Conservation (phyloP, 306 rosid genomes). For the barrel medic (Medicago truncatula) region DNA sequence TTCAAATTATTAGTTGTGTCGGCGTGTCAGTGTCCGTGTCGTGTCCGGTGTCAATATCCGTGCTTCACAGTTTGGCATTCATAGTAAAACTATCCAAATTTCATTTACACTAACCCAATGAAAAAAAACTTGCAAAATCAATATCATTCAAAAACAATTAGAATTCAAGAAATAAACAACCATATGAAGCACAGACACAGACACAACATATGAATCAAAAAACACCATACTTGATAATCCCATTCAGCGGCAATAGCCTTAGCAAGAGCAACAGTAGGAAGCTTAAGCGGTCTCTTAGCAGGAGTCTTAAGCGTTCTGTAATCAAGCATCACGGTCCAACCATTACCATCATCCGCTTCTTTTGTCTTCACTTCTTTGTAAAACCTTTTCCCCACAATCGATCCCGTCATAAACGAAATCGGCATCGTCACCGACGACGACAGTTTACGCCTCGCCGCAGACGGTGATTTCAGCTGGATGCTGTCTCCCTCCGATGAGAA, state of each 20-base stretch:
- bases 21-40: too few relatives aligned
- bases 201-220: background rate
- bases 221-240: slow-evolving; percentile 78
- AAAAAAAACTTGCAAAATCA: too few relatives aligned
- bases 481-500: slow-evolving; percentile 65
- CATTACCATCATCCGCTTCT: slow-evolving; percentile 77
- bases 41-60: too few relatives aligned
- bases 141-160: too few relatives aligned
- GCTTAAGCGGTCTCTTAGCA: slow-evolving; percentile 84
- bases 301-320: slow-evolving; percentile 90
- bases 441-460: slow-evolving; percentile 40
- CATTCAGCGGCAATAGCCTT: slow-evolving; percentile 89
- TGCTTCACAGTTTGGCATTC: too few relatives aligned
- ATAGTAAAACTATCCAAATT: too few relatives aligned
- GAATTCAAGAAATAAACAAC: too few relatives aligned
- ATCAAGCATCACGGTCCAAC: slow-evolving; percentile 93
- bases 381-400: slow-evolving; percentile 86
- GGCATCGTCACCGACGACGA: slow-evolving; percentile 87
- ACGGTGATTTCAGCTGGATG: slow-evolving; percentile 55
- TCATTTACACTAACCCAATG: too few relatives aligned
- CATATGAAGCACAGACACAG: too few relatives aligned
- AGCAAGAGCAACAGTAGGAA: slow-evolving; percentile 74
- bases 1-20: too few relatives aligned
- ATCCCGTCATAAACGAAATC: slow-evolving; percentile 89
- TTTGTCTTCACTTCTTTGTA: slow-evolving; percentile 71